Conservation (phyloP, 1,284 basidiomycete genomes). For the Pyrrhoderma lamaoense region DNA sequence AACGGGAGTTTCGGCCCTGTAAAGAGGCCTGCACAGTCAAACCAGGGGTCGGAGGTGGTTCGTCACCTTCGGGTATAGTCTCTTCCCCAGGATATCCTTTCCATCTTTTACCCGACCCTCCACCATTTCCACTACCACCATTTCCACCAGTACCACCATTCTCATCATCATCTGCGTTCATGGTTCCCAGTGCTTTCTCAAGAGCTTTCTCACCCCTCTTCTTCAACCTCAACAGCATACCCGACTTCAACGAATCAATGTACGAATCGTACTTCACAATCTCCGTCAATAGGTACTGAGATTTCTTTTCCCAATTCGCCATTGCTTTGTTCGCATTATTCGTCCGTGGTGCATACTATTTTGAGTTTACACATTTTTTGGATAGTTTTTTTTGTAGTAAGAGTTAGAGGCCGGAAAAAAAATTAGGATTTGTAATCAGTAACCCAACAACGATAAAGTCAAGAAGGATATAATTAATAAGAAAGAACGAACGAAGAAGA, state of each 20-base stretch:
- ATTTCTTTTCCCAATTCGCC: conserved; percentile 90
- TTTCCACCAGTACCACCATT: not conserved
- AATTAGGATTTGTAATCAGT: too few relatives aligned
- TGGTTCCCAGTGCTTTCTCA: conserved; percentile 59
- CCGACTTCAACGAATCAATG: conserved; percentile 77
- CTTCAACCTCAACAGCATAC: conserved; percentile 76
- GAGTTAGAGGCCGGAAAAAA: not conserved
- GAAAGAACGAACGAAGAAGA: conserved; percentile 4
- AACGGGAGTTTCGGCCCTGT: not conserved
- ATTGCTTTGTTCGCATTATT: conserved; percentile 70
- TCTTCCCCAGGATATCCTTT: conserved; percentile 20
- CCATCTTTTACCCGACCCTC: conserved; percentile 1
- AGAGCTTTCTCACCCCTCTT: conserved; percentile 83
- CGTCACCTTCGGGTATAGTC: conserved; percentile 21
- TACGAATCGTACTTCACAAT: conserved; percentile 97
- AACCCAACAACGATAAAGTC: too few relatives aligned
- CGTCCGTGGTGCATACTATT: conserved; percentile 77
- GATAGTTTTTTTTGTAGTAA: not conserved
- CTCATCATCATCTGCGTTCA: conserved; percentile 31
- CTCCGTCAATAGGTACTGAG: conserved; percentile 82
- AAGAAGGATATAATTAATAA: too few relatives aligned
- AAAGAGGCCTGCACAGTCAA: conserved; percentile 6
- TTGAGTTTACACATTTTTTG: too few relatives aligned
- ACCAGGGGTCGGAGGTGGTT: conserved; percentile 18
- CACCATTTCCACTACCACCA: not conserved